Evolutionary conservation across 305 asterid species (phyloP), one percentile per base, ranked within the genome.

Genomic region (Fraxinus greggii): DNA sequence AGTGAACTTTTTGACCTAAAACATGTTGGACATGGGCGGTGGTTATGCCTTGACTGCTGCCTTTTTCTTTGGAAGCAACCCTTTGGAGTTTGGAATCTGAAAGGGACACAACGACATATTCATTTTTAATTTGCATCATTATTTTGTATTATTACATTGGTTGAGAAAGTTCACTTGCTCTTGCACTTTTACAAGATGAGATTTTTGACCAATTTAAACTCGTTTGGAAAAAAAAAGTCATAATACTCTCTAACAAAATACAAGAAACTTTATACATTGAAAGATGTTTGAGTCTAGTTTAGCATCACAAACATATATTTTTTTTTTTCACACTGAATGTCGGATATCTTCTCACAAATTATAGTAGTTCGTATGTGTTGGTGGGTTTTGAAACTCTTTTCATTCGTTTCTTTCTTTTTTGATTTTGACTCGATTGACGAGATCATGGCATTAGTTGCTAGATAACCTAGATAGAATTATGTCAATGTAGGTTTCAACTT

Each of bases 1-100:
- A 23, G 26, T 0, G 17, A 21, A 67, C 88, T 82, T 88, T 86
- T 88, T 88, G 88, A 87, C 90, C 84, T 36, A 80, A 79, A 4
- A 72, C 75, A 17, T 31, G 13, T 74, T 56, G 75, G 75, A 56
- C 42, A 23, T 21, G 83, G 87, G 85, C 86, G 90, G 86, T 87
- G 86, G 90, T 85, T 87, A 79, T 75, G 85, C 83, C 78, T 85
- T 76, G 73, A 67, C 74, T 82, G 33, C 31, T n/a, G 32, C 33
- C 56, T 74, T 82, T 78, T 75, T 76, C 31, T 83, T 87, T 87
- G 86, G 90, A 80, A 61, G 80, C 80, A 78, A 76, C 70, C 77
- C 83, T 81, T 87, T 83, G 75, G 86, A 85, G 56, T 77, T 83
- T 51, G 48, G 63, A 67, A 77, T 80, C 78, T 80, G 56, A 15